Conservation (phyloP, 2,329 filamentous ascomycete species). For the Stagonosporopsis cucurbitacearum region DNA sequence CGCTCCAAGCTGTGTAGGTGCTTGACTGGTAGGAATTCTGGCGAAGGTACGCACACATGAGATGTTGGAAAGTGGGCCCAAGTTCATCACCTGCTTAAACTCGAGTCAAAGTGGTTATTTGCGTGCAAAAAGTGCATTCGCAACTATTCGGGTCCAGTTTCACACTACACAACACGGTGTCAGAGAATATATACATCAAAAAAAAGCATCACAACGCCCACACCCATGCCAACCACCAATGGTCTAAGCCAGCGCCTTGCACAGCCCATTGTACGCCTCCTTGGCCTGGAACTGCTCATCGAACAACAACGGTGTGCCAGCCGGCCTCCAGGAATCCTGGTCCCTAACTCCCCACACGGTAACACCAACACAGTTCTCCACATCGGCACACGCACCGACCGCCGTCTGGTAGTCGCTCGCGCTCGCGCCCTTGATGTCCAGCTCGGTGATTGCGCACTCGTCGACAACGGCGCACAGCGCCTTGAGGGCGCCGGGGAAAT, state of each 20-base stretch:
- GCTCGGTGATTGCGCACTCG: slow-evolving; percentile 70
- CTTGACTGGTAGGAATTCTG: no score
- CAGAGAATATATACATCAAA: slow-evolving; percentile 1
- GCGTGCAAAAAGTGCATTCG: neutral
- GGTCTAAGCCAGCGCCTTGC: slow-evolving; percentile 11
- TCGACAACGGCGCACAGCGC: slow-evolving; percentile 59
- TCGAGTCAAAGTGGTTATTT: neutral
- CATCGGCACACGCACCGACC: slow-evolving; percentile 62
- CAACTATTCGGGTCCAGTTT: neutral
- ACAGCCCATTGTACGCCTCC: slow-evolving; percentile 44
- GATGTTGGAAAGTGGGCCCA: no score
- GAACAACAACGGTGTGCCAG: slow-evolving; percentile 51
- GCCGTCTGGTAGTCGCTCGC: slow-evolving; percentile 64
- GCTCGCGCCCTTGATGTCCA: slow-evolving; percentile 68
- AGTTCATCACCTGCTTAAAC: neutral
- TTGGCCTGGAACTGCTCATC: slow-evolving; percentile 52
- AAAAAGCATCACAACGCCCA: neutral
- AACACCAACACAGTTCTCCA: slow-evolving; percentile 68
- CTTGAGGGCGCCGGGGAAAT: slow-evolving; percentile 58
- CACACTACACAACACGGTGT: neutral
- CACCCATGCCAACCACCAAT: neutral
- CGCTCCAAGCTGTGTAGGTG: no score
- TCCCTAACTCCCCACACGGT: slow-evolving; percentile 66
- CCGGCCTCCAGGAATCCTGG: slow-evolving; percentile 52
- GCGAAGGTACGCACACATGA: no score